Conservation (phyloP, 805 yeast genomes). For the Ogataea philodendri region DNA sequence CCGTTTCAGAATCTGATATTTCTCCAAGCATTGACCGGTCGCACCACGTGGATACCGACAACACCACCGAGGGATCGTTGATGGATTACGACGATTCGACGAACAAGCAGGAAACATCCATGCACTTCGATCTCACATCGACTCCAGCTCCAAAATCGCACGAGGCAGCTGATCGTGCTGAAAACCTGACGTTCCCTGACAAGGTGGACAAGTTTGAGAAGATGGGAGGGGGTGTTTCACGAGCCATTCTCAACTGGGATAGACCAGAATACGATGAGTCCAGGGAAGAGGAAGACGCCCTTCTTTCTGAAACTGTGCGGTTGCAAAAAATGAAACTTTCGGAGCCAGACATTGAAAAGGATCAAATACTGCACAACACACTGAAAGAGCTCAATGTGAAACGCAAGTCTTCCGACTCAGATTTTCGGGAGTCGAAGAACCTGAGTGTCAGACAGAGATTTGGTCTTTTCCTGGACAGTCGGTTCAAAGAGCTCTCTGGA, state of each 20-base stretch:
- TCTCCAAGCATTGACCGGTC: slow-evolving; percentile 5
- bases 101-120: not conserved
- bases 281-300: slow-evolving; percentile 2
- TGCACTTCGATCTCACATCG: slow-evolving; percentile 11
- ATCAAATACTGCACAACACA: slow-evolving; percentile 1
- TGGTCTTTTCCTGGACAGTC: slow-evolving; percentile 28
- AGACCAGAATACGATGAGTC: slow-evolving; percentile 5
- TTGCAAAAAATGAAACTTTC: slow-evolving; percentile 9
- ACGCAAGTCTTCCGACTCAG: slow-evolving; percentile 3
- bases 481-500: slow-evolving; percentile 27
- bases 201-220: slow-evolving; percentile 32
- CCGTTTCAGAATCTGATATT: slow-evolving; percentile 4
- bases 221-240: slow-evolving; percentile 27
- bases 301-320: slow-evolving; percentile 3
- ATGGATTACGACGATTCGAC: slow-evolving; percentile 5
- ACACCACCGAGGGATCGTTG: slow-evolving; percentile 7
- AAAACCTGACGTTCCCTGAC: slow-evolving; percentile 22
- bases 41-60: slow-evolving; percentile 8
- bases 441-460: slow-evolving; percentile 25
- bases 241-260: slow-evolving; percentile 14
- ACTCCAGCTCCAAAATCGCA: slow-evolving; percentile 11
- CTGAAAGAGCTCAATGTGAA: slow-evolving; percentile 6
- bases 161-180: slow-evolving; percentile 1
- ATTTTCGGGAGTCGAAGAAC: slow-evolving; percentile 5
- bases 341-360: slow-evolving; percentile 8